Percentiles rank a stretch among this genome's conserved stretches.
phyloP scores from a whole-genome alignment of 1,284 basidiomycete genomes.

The Naganishia cerealis region DNA sequence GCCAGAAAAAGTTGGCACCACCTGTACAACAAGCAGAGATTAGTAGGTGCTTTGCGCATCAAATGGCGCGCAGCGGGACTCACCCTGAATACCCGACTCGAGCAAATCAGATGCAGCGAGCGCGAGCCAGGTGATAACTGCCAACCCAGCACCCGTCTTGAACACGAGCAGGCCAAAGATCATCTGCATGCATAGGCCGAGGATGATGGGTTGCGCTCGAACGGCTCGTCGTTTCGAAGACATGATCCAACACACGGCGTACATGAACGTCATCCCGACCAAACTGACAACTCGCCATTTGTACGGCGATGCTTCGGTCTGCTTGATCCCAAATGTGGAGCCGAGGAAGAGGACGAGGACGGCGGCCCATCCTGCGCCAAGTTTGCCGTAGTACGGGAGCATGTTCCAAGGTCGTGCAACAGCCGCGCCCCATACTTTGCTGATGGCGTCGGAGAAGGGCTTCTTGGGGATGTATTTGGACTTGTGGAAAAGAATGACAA shows the following conservation, averaged over 20 bases:
- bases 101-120: constrained; percentile 72
- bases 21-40: constrained; percentile 8
- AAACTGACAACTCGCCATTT: constrained; percentile 37
- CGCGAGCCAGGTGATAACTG: constrained; percentile 77
- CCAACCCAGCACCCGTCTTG: constrained; percentile 74
- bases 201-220: constrained; percentile 38
- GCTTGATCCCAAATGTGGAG: constrained; percentile 33
- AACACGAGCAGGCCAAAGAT: constrained; percentile 80
- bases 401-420: constrained; percentile 27
- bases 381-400: constrained; percentile 29
- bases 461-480: constrained; percentile 32
- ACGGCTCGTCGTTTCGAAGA: constrained; percentile 35
- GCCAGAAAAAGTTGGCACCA: constrained; percentile 34
- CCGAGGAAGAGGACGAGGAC: constrained; percentile 32
- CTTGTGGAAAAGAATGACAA: constrained; percentile 34
- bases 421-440: constrained; percentile 7
- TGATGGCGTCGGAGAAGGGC: constrained; percentile 30
- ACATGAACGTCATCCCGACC: constrained; percentile 37
- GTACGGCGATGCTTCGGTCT: constrained; percentile 32
- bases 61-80: not conserved
- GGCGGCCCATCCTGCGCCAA: constrained; percentile 31
- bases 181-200: constrained; percentile 80
- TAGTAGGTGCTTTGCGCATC: not conserved
- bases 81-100: constrained; percentile 33
- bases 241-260: constrained; percentile 35